Percentiles rank a stretch among this genome's conserved stretches.
Evolutionary conservation across 768 basidiomycete species (phyloP).

Genomic region (Kwoniella shandongensis): DNA sequence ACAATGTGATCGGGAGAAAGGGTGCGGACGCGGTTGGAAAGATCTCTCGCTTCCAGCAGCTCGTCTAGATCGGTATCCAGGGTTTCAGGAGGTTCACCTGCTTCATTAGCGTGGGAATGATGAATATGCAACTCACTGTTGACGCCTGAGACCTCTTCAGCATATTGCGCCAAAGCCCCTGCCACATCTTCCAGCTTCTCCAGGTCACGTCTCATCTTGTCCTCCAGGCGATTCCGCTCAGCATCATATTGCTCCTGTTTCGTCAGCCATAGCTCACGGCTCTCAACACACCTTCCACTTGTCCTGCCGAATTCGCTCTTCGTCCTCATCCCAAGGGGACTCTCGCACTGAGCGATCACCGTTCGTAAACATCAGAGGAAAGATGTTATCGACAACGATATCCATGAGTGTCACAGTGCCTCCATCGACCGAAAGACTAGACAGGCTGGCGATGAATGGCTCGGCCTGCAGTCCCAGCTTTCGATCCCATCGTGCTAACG

Average conservation of each 20-base stretch:
- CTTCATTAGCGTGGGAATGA: neutral
- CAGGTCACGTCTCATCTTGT: slow-evolving; percentile 63
- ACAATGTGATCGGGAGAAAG: slow-evolving; percentile 50
- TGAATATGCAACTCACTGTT: slow-evolving; percentile 32
- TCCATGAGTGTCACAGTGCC: slow-evolving; percentile 75
- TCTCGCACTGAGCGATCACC: slow-evolving; percentile 59
- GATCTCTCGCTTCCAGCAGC: slow-evolving; percentile 63
- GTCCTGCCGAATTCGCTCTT: slow-evolving; percentile 64
- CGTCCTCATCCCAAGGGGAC: slow-evolving; percentile 68
- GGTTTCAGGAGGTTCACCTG: slow-evolving; percentile 51
- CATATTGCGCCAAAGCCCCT: slow-evolving; percentile 61
- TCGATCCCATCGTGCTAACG: slow-evolving; percentile 81
- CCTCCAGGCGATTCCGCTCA: slow-evolving; percentile 63
- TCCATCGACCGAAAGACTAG: slow-evolving; percentile 77
- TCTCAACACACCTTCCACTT: slow-evolving; percentile 66
- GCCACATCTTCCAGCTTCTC: slow-evolving; percentile 62
- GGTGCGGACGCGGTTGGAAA: slow-evolving; percentile 56
- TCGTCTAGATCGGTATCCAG: slow-evolving; percentile 63
- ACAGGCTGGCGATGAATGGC: slow-evolving; percentile 72
- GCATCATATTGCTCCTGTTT: slow-evolving; percentile 62
- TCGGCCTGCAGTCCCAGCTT: slow-evolving; percentile 72
- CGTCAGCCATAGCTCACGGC: slow-evolving; percentile 13
- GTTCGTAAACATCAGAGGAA: slow-evolving; percentile 79
- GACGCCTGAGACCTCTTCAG: slow-evolving; percentile 55
- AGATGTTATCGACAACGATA: slow-evolving; percentile 68